A percentile compares a stretch with the other conserved stretches of the same genome.
These are phyloP conservation scores for Neurospora sp. DNA, from an alignment of 495 filamentous ascomycete species.

Conservation along the genomic window DNA sequence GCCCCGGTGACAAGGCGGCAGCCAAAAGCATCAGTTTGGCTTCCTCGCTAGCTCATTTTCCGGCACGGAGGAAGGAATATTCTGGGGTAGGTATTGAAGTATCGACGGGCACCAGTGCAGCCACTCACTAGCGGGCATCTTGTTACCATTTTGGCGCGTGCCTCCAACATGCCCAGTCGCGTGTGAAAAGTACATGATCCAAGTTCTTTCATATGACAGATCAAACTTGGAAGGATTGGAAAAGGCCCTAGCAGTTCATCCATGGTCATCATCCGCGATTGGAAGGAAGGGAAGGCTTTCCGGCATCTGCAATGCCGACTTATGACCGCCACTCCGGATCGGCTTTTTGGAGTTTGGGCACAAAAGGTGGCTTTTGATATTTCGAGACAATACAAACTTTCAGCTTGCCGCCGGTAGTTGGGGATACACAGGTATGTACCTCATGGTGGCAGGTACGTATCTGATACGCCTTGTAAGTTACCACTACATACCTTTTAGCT, in stretches of 20 bases:
- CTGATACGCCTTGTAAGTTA: background rate
- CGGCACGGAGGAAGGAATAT: background rate
- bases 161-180: background rate
- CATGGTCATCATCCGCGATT: background rate
- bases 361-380: background rate
- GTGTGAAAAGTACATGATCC: background rate
- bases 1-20: background rate
- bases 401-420: background rate
- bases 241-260: background rate
- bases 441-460: background rate
- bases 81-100: background rate
- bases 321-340: slow-evolving; percentile 3
- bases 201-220: background rate
- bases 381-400: background rate
- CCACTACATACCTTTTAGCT: background rate
- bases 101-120: background rate
- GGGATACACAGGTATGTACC: background rate
- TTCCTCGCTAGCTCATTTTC: background rate
- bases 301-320: background rate
- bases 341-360: background rate
- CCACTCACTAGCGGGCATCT: background rate
- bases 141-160: background rate
- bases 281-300: background rate
- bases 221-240: background rate
- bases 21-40: background rate